phyloP scores from a whole-genome alignment of 345 rosid genomes.

The Populus alba region DNA sequence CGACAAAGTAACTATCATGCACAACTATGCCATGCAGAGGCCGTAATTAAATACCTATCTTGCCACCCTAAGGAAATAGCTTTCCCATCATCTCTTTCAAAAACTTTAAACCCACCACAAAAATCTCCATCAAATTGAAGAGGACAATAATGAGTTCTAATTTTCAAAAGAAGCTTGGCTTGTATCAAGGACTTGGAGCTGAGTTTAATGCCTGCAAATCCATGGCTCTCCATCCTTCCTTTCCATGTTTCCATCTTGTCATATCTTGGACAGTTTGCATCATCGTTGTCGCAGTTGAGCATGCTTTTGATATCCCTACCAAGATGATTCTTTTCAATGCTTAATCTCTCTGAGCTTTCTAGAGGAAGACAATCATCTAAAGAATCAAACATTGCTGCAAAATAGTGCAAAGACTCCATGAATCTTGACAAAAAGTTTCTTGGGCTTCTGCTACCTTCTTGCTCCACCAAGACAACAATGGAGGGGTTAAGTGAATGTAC shows the following conservation, averaged over 20 bases:
- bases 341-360: conserved; percentile 48
- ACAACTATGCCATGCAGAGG: conserved; percentile 56
- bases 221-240: conserved; percentile 60
- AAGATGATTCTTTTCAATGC: conserved; percentile 59
- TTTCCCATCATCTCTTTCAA: conserved; percentile 53
- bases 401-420: conserved; percentile 62
- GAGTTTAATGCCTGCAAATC: conserved; percentile 44
- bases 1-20: conserved; percentile 14
- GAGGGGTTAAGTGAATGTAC: conserved; percentile 47
- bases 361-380: conserved; percentile 57
- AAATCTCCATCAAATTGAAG: conserved; percentile 47
- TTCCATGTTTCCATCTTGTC: conserved; percentile 62
- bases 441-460: conserved; percentile 45
- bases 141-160: conserved; percentile 45
- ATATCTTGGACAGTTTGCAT: conserved; percentile 22
- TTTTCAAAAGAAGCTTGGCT: conserved; percentile 59
- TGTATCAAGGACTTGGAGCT: conserved; percentile 63
- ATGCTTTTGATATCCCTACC: conserved; percentile 57
- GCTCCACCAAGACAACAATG: conserved; percentile 52
- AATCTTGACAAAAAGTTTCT: conserved; percentile 52
- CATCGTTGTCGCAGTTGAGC: conserved; percentile 38
- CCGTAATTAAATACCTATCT: conserved; percentile 54
- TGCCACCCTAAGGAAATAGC: conserved; percentile 64
- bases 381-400: conserved; percentile 71
- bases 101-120: conserved; percentile 43